Conservation (phyloP, 208 protist species). For the Strigomonas oncopelti region DNA sequence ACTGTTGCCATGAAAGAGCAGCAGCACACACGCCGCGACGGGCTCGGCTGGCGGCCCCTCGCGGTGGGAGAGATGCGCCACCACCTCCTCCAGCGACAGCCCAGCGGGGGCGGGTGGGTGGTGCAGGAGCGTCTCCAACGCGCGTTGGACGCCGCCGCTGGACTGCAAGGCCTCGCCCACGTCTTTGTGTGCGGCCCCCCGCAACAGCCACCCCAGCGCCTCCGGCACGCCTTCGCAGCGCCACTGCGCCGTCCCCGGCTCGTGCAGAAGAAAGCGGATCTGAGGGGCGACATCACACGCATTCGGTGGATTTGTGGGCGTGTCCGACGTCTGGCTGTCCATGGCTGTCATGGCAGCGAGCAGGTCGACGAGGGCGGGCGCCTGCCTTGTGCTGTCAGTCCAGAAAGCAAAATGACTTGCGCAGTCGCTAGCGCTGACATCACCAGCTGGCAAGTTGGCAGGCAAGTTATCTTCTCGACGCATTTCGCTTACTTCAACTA, state of each 20-base stretch:
- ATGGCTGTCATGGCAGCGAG: constrained; percentile 9
- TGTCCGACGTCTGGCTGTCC: neutral
- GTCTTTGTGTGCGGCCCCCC: neutral
- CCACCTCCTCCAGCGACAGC: neutral
- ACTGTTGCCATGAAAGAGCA: constrained; percentile 42
- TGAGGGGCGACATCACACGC: too few relatives aligned
- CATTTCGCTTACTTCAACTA: neutral
- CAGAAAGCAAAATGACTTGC: neutral
- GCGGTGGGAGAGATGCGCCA: neutral
- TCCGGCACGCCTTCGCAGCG: neutral
- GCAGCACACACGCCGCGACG: constrained; percentile 20
- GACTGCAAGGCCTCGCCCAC: neutral
- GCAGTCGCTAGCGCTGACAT: neutral
- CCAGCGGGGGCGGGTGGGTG: neutral
- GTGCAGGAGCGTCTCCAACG: neutral
- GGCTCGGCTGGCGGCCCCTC: constrained; percentile 9
- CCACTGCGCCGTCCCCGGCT: neutral
- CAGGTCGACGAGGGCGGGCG: neutral
- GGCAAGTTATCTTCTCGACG: neutral
- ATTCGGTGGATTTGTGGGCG: too few relatives aligned
- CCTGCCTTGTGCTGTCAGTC: neutral
- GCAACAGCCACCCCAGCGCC: neutral
- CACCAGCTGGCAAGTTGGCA: neutral
- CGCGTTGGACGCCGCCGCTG: neutral
- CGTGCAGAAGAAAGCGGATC: neutral